Base-by-base conservation (phyloP, 441 rosid species). In the Jatropha multifida region DNA sequence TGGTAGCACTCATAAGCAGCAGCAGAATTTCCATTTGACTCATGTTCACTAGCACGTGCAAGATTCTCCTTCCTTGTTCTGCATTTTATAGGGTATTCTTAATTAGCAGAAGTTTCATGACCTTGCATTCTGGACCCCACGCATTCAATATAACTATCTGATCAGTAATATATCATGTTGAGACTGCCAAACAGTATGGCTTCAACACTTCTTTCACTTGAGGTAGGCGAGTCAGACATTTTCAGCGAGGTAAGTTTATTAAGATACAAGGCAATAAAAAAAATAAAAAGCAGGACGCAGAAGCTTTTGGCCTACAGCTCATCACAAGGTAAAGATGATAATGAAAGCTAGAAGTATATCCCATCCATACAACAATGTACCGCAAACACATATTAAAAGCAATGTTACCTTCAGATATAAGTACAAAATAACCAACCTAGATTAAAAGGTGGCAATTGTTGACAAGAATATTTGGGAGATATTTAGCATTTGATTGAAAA, bases 1-100 rank as follows among this genome's bases (percentile, higher is more conserved):
- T 92, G 96, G 82, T 86, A 96, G 82, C 91, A 96, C 67, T 91
- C 98, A 77, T 91, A 94, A 71, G 99, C 90, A 81, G 97, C 97
- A 41, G 88, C 71, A 77, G 89, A 76, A 73, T 96, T 96, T 76
- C 97, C 97, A 83, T 85, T 85, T 68, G 94, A 84, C 81, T 94
- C 98, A 64, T 91, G 94, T 83, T 92, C 97, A 65, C 88, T 65
- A 61, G 99, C 98, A 58, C 97, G 94, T 51, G 86, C 87, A 78
- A 96, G 88, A 80, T 92, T 92, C 79, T 96, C 98, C 77, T 93
- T 96, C 80, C 99, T 87, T 7, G 88, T 58, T 90, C 99, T 95
- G 77, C 58, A 78, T 68, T 78, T 69, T 59, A 51, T 74, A 62
- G 46, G 71, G 48, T 44, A 58, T 9, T 27, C 73, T 61, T 18